These are phyloP conservation scores for Cryphonectria nitschkei DNA, from an alignment of 2,329 filamentous ascomycete species.

Conservation along the genomic window DNA sequence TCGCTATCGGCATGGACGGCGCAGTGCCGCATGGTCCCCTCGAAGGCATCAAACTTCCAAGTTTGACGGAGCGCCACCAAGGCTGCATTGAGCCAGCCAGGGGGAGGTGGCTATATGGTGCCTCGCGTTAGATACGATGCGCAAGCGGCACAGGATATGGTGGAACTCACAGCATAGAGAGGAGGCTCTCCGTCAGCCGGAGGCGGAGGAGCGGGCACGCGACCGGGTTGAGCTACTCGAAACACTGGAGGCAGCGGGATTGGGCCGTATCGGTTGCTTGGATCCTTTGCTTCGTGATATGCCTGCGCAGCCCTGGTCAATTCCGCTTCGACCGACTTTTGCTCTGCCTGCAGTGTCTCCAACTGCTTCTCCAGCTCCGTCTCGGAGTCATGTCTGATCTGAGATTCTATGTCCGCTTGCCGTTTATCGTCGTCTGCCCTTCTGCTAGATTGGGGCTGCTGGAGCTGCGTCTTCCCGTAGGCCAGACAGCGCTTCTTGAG, in stretches of 20 bases:
- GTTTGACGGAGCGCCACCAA: conserved; percentile 70
- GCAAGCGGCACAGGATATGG: conserved; percentile 26
- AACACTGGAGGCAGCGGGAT: conserved; percentile 52
- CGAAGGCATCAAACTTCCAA: conserved; percentile 83
- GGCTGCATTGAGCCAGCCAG: conserved; percentile 79
- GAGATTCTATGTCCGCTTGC: too few species aligned
- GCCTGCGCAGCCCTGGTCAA: too few species aligned
- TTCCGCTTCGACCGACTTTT: too few species aligned
- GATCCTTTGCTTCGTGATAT: neutral
- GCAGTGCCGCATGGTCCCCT: conserved; percentile 88
- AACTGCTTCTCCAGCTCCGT: too few species aligned
- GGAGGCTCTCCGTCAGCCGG: conserved; percentile 58
- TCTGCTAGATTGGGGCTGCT: neutral
- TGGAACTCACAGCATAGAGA: conserved; percentile 62
- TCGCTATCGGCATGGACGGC: conserved; percentile 76
- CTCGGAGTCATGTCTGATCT: too few species aligned
- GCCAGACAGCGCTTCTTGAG: neutral
- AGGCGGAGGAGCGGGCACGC: conserved; percentile 69
- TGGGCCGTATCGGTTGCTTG: conserved; percentile 30
- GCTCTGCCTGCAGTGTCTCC: too few species aligned
- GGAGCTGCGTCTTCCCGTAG: neutral
- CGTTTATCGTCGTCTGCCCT: neutral
- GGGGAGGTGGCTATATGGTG: conserved; percentile 71
- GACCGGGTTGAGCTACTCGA: conserved; percentile 56
- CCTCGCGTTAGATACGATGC: conserved; percentile 34